A percentile compares a stretch with the other conserved stretches of the same genome.
phyloP scores from a whole-genome alignment of 1,284 basidiomycete genomes.

The Fomitopsis palustris region DNA sequence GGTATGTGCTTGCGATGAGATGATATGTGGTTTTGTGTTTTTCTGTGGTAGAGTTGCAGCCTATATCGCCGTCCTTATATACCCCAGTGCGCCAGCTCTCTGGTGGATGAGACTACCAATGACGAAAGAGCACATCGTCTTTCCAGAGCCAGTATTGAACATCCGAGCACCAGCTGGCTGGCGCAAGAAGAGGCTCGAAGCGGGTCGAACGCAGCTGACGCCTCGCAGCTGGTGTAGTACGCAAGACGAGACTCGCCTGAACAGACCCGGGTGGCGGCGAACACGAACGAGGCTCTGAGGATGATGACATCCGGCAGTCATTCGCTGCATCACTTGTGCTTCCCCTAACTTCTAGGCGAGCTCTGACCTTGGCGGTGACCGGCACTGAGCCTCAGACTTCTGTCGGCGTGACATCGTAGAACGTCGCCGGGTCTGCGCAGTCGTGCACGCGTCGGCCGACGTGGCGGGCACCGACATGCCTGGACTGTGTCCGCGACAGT shows the following conservation, averaged over 20 bases:
- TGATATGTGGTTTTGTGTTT: neutral
- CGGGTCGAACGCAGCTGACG: neutral
- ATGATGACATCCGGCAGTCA: neutral
- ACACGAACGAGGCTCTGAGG: neutral
- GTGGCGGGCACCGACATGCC: no score
- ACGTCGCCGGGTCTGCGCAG: neutral
- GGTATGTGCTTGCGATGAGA: neutral
- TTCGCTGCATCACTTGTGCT: neutral
- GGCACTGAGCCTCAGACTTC: neutral
- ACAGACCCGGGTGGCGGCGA: neutral
- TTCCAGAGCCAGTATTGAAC: neutral
- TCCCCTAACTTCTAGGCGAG: neutral
- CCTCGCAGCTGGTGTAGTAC: neutral
- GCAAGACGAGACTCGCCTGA: neutral
- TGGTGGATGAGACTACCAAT: no score
- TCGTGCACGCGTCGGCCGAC: no score
- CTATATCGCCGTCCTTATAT: neutral
- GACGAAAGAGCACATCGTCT: neutral
- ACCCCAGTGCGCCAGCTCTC: neutral
- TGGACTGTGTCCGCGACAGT: no score
- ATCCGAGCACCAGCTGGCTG: neutral
- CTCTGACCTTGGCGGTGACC: neutral
- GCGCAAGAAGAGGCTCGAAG: neutral
- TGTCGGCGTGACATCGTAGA: neutral
- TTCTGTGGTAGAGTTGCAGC: neutral